Evolutionary conservation across 345 rosid genomes (phyloP), one percentile per base, ranked within the genome.

Genomic region (Erucastrum elatum): DNA sequence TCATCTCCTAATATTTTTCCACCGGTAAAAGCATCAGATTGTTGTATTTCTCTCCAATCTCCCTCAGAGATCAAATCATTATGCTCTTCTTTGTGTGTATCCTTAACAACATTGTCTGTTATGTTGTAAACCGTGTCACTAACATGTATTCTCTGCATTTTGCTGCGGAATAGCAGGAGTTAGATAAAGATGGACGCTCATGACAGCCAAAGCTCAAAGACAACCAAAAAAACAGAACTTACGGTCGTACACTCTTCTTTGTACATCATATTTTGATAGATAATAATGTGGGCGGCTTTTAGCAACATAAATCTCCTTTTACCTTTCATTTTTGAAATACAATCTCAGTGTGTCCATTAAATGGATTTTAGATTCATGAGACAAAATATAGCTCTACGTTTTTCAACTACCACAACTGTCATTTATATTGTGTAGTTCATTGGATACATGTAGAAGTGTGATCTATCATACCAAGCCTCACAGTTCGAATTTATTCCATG

Each of bases 181-280:
- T 61, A 25, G 41, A 75, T 75, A 31, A 75, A 64, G 63, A 33
- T 41, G 62, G 53, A 69, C 29, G 44, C 55, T 17, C 8, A 51
- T 33, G 73, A 35, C 59, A 70, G 73, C 29, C 69, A 46, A 34
- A 58, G 30, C 76, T 80, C 68, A 33, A 60, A 70, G 60, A 12
- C 65, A 55, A 55, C 53, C 46, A 15, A 8, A 70, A 51, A 63
- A 53, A 10, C 46, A 53, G 75, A 70, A 69, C 44, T 56, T 16
- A 51, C 7, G 69, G 80, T 75, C n/a, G 77, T 76, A 49, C 9
- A 31, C 64, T 70, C 64, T 65, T 71, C 76, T 75, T 17, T 70
- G 77, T 81, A 71, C 77, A 81, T 66, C 34, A 10, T 70, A 71
- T 80, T 80, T 75, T 46, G 80, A 60, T 71, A 76, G 69, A 80